Evolutionary conservation across 768 basidiomycete species (phyloP).

Genomic region (Leccinum rimulosum): DNA sequence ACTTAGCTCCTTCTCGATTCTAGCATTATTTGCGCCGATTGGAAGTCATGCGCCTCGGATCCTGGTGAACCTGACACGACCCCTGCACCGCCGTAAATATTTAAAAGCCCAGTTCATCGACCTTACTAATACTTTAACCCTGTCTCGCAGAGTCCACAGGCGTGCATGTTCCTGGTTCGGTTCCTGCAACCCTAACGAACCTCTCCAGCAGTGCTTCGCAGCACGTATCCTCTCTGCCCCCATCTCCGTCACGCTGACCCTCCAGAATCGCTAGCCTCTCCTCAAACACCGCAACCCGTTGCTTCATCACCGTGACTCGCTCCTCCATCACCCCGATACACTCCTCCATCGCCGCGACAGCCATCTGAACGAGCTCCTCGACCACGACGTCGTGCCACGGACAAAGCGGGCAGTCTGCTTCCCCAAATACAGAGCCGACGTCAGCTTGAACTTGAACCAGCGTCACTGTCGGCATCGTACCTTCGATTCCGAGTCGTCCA

Average conservation of each 20-base stretch:
- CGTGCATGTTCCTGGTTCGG: conserved; percentile 25
- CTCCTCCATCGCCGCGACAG: background rate
- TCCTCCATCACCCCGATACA: background rate
- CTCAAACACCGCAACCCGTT: background rate
- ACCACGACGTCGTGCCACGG: background rate
- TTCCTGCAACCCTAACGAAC: conserved; percentile 30
- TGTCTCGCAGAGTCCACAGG: conserved; percentile 29
- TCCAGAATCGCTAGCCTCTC: background rate
- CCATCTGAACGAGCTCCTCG: background rate
- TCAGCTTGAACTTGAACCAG: background rate
- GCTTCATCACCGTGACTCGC: no score
- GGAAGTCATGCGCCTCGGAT: no score
- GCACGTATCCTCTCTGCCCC: background rate
- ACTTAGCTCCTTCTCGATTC: no score
- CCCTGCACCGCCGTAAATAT: no score
- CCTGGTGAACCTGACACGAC: no score
- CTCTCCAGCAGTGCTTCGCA: conserved; percentile 26
- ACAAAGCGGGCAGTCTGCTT: background rate
- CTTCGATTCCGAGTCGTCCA: background rate
- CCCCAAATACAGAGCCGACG: background rate
- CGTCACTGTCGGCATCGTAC: background rate
- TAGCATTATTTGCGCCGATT: no score
- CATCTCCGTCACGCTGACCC: background rate
- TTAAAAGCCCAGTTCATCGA: conserved; percentile 20
- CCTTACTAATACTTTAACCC: conserved; percentile 8